Evolutionary conservation across 805 yeast genomes (phyloP), one percentile per base, ranked within the genome.

Genomic region (Lachancea cidri): DNA sequence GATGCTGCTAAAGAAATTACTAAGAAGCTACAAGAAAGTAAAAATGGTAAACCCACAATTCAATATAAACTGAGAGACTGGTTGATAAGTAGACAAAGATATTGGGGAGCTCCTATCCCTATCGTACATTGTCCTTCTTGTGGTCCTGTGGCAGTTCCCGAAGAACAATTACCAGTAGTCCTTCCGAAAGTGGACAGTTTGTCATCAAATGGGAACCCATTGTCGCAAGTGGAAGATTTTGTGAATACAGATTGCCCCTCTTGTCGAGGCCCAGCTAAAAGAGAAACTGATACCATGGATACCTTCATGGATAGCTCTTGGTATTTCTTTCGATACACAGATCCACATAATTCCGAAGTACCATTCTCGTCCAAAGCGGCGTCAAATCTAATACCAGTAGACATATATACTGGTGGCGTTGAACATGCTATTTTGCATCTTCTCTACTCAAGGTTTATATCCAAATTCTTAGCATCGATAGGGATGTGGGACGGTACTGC

Each of bases 81-180:
- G 98, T 72, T 93, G 19, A 83, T 93, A 35, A 83, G 94, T 54
- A 76, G 98, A 57, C 98, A 93, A 62, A 68, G 98, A 45, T 91
- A 84, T 62, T 93, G 98, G 98, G 98, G 98, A 18, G 93, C 97
- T 0, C 98, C 98, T 2, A 93, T 93, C 41, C 98, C 98, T 4
- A 87, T 93, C 15, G 72, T 93, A 19, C 93, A 93, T 55, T 93
- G 98, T 66, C 73, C 72, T 5, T 48, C 62, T 2, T 93, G 98
- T 70, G 98, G 98, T 1, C 66, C 81, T 0, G 96, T 91, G 1
- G 85, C 98, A 0, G 98, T 93, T 15, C 97, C 97, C 0, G 95
- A 85, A 31, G 67, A 76, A 2, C 81, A 89, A 19, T 69, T 93
- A 14, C 98, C 98, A 0, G 96, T 93, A 0, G 34, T 69, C 29